Conservation (phyloP, 768 basidiomycete genomes). For the Tulasnella sp. region DNA sequence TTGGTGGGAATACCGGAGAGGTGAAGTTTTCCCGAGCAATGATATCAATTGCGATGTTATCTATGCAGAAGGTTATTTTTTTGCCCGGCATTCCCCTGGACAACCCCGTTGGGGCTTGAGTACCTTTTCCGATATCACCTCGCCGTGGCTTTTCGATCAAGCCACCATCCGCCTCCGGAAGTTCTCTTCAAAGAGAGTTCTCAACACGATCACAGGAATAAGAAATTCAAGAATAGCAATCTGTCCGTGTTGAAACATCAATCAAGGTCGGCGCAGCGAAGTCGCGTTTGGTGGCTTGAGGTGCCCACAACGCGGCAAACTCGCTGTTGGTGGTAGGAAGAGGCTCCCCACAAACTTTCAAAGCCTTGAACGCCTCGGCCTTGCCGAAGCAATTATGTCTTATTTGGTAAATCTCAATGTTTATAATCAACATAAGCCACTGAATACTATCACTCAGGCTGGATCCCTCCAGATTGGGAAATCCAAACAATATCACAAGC, state of each 20-base stretch:
- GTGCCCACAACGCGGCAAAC: neutral
- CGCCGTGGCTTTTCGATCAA: too few relatives aligned
- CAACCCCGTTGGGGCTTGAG: too few relatives aligned
- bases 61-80: too few relatives aligned
- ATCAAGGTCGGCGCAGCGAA: neutral
- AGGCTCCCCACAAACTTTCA: neutral
- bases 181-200: neutral
- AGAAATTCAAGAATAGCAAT: neutral
- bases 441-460: neutral
- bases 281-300: neutral
- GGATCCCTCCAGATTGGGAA: neutral
- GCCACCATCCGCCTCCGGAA: neutral
- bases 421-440: neutral
- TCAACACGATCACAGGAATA: neutral
- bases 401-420: neutral
- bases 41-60: too few relatives aligned
- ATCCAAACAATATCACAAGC: neutral
- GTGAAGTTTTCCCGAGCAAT: too few relatives aligned
- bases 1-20: too few relatives aligned
- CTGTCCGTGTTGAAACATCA: neutral
- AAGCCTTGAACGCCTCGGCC: neutral
- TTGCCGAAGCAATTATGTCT: neutral
- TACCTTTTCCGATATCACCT: too few relatives aligned
- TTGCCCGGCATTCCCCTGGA: too few relatives aligned
- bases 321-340: neutral